phyloP scores from a whole-genome alignment of 2,329 filamentous ascomycete genomes.

The Neoascochyta sp. region DNA sequence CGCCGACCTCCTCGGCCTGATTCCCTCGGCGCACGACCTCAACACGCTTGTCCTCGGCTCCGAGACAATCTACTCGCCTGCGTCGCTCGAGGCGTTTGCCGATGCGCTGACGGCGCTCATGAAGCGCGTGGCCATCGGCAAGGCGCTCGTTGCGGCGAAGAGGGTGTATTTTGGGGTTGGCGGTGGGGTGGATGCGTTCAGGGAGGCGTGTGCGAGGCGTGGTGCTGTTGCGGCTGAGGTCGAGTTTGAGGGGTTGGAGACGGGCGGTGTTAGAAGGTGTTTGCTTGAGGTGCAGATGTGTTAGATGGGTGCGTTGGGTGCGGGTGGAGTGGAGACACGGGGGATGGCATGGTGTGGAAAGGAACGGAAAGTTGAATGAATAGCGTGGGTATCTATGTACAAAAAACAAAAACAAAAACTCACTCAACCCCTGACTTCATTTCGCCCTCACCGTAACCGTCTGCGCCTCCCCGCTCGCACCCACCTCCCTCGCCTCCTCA shows the following conservation, averaged over 20 bases:
- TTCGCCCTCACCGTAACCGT: constrained; percentile 14
- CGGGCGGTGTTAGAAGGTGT: constrained; percentile 44
- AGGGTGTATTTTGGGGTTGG: constrained; percentile 81
- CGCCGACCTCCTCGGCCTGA: constrained; percentile 55
- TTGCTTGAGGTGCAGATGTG: constrained; percentile 46
- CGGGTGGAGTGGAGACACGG: no score
- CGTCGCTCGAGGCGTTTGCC: constrained; percentile 65
- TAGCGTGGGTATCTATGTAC: constrained; percentile 7
- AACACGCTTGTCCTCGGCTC: constrained; percentile 60
- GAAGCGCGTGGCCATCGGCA: constrained; percentile 50
- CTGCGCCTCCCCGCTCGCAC: constrained; percentile 8
- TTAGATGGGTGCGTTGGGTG: no score
- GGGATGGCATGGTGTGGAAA: no score
- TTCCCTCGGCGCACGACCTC: constrained; percentile 43
- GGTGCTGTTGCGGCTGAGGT: constrained; percentile 48
- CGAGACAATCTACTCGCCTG: constrained; percentile 80
- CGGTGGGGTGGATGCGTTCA: constrained; percentile 74
- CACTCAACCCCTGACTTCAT: not conserved
- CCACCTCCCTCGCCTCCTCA: constrained; percentile 11
- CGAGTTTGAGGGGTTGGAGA: constrained; percentile 46
- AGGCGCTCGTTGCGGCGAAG: constrained; percentile 70
- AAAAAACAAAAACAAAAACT: not conserved
- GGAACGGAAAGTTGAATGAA: no score
- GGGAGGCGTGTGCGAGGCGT: constrained; percentile 41
- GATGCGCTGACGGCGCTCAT: constrained; percentile 62